phyloP scores from a whole-genome alignment of 1,139 yeast species.

The Diutina rugosa region DNA sequence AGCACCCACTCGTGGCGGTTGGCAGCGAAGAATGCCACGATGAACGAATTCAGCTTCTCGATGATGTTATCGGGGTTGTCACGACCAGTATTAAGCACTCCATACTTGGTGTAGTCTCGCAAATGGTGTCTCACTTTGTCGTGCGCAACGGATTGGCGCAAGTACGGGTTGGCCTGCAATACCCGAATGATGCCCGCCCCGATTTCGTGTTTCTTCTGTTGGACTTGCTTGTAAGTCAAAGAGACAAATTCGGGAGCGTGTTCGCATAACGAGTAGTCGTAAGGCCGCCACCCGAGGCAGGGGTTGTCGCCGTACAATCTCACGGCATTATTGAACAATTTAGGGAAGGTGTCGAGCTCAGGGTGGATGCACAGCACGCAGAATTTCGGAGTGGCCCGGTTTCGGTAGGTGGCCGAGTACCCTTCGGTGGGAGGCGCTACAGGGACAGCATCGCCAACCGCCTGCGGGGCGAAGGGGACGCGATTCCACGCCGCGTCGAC shows the following conservation, averaged over 20 bases:
- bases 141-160: constrained; percentile 16
- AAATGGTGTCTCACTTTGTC: constrained; percentile 13
- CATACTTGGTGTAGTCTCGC: constrained; percentile 10
- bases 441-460: constrained; percentile 1
- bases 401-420: constrained; percentile 42
- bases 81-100: constrained; percentile 10
- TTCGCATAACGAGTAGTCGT: constrained; percentile 14
- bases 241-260: constrained; percentile 13
- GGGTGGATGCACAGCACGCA: constrained; percentile 29
- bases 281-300: constrained; percentile 41
- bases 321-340: constrained; percentile 31
- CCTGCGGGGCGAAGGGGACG: constrained; percentile 1
- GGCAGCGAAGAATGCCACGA: constrained; percentile 41
- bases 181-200: constrained; percentile 55
- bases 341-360: constrained; percentile 34
- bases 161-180: constrained; percentile 29
- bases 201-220: constrained; percentile 30
- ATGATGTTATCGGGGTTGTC: constrained; percentile 6
- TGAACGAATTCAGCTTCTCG: constrained; percentile 13
- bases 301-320: constrained; percentile 20
- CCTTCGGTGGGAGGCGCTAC: constrained; percentile 18
- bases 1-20: constrained; percentile 50
- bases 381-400: constrained; percentile 11
- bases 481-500: background rate
- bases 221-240: constrained; percentile 32